phyloP scores from a whole-genome alignment of 2,329 filamentous ascomycete genomes.

The Stachybotrys chlorohalonatus region DNA sequence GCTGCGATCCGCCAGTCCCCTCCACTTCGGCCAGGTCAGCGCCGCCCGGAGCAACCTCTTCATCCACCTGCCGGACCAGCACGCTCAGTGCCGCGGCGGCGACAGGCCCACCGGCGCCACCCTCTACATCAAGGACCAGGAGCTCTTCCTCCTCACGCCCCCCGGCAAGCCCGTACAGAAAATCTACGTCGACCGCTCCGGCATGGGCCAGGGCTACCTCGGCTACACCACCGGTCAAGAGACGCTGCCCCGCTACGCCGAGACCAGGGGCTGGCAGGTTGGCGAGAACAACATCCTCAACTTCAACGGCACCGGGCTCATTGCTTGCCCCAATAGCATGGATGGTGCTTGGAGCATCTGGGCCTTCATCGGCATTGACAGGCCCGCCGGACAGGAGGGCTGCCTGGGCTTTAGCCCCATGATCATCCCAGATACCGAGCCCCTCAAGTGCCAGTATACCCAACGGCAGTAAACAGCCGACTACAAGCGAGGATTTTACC shows the following conservation, averaged over 20 bases:
- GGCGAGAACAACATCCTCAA: constrained; percentile 30
- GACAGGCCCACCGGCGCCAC: constrained; percentile 31
- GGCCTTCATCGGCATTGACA: constrained; percentile 17
- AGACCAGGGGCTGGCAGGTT: constrained; percentile 38
- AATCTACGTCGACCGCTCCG: constrained; percentile 45
- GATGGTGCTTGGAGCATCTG: constrained; percentile 33
- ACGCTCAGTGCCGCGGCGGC: constrained; percentile 37
- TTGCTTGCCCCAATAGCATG: constrained; percentile 42
- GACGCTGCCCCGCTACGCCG: constrained; percentile 26
- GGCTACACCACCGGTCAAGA: constrained; percentile 40
- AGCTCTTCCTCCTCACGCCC: constrained; percentile 34
- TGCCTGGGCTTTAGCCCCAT: constrained; percentile 27
- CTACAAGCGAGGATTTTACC: neutral
- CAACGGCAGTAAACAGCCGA: neutral
- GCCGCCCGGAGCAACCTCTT: constrained; percentile 35
- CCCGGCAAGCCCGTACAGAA: constrained; percentile 26
- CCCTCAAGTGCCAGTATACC: constrained; percentile 28
- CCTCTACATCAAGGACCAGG: constrained; percentile 37
- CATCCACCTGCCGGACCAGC: constrained; percentile 32
- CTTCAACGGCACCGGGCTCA: constrained; percentile 33
- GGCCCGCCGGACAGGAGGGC: constrained; percentile 25
- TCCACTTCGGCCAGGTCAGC: constrained; percentile 37
- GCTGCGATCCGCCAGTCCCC: constrained; percentile 36
- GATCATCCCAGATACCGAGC: constrained; percentile 15
- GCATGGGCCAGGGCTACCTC: constrained; percentile 48